Base-by-base conservation (phyloP, 2,329 filamentous ascomycete species). In the Leptographium radiaticola region DNA sequence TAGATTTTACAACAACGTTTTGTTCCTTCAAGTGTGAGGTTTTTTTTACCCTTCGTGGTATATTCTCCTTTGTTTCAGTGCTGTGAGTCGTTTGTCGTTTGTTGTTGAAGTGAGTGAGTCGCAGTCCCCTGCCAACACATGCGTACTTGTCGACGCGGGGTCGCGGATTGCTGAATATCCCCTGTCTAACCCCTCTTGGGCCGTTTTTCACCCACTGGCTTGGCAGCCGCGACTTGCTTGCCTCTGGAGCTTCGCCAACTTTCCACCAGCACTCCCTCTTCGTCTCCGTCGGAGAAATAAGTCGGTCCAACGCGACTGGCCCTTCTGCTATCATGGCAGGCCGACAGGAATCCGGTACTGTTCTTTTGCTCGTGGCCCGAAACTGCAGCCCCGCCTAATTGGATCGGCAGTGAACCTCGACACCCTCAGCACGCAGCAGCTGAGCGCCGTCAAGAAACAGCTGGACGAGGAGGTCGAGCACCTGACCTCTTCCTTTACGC, bases 381-480 rank as follows among this genome's bases (percentile, higher is more conserved):
- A 31, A n/a, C 13, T 13, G 36, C 13, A n/a, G 11, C 7, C 20
- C 12, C 42, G 36, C 11, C 38, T 52, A 31, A 53, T 50, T 44
- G 25, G 13, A 48, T 12, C 6, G 31, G 7, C 60, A 80, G 78
- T 81, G 60, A 78, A 77, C 61, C 74, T 98, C 63, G 81, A 84
- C 62, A 82, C 79, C 57, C 84, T 98, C 63, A 86, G 85, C 62
- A 76, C 84, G 31, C 87, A 88, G 60, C 91, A 96, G 71, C 86
- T 98, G 61, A 84, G 82, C 61, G 83, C 89, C 62, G 84, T 98
- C 61, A 96, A 98, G 76, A 89, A 93, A 69, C 91, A 96, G 68
- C 84, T 98, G 60, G 91, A 95, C 68, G 85, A 93, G 64, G 93
- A 98, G 71, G 84, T 98, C 60, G 89, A 95, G 67, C 91, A 97